Evolutionary conservation across 768 basidiomycete genomes (phyloP).

Genomic region (Neoboletus subvelutipes): DNA sequence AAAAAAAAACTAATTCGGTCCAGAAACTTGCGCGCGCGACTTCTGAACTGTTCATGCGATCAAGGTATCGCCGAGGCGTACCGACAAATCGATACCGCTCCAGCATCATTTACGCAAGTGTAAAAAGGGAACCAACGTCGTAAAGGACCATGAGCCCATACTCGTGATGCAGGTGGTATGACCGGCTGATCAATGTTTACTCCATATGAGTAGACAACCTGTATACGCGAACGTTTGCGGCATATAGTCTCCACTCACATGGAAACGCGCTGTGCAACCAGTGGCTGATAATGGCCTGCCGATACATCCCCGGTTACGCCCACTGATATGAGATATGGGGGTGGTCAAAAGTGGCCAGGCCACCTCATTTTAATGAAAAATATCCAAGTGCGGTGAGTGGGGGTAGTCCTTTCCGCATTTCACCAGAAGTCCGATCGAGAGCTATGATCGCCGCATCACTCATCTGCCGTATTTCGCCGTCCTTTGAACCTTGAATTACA

Average conservation of each 20-base stretch:
- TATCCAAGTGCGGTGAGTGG: slow-evolving; percentile 17
- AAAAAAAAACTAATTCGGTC: slow-evolving; percentile 13
- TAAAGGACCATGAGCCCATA: background rate
- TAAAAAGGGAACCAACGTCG: background rate
- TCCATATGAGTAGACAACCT: slow-evolving; percentile 3
- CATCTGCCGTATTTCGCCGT: slow-evolving; percentile 14
- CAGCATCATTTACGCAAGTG: slow-evolving; percentile 7
- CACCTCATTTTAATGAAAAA: slow-evolving; percentile 27
- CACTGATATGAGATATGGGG: slow-evolving; percentile 16
- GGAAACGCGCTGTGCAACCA: slow-evolving; percentile 10
- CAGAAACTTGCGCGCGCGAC: background rate
- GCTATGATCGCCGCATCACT: slow-evolving; percentile 25
- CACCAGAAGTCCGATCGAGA: slow-evolving; percentile 20
- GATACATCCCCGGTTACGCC: slow-evolving; percentile 9
- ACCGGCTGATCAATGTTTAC: slow-evolving; percentile 9
- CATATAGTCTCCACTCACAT: slow-evolving; percentile 5
- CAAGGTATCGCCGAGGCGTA: slow-evolving; percentile 19
- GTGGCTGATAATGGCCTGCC: slow-evolving; percentile 2
- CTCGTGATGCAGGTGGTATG: background rate
- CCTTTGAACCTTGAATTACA: slow-evolving; percentile 15
- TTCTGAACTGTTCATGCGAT: background rate
- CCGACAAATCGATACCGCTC: slow-evolving; percentile 1
- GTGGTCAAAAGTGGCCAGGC: slow-evolving; percentile 8
- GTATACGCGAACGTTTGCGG: background rate
- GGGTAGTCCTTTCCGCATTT: slow-evolving; percentile 7